Base-by-base conservation (phyloP, 2,329 filamentous ascomycete species). In the Tricladium varicosporioides region DNA sequence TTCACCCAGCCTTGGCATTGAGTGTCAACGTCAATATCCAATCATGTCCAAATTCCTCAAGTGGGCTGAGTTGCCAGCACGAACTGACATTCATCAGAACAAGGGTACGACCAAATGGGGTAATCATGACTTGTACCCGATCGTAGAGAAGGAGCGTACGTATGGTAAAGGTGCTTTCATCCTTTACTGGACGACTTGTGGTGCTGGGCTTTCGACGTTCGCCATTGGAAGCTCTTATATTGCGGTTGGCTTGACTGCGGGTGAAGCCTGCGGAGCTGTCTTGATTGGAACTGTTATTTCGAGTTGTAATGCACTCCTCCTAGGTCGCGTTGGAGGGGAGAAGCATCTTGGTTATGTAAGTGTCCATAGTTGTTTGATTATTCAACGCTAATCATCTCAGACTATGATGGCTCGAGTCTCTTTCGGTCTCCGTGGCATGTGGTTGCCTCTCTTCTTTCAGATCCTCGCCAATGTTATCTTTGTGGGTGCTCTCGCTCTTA, bases 381-480 rank as follows among this genome's bases (percentile, higher is more conserved):
- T 43, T 22, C 32, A 19, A 36, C 14, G 15, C 48, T 56, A 31
- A 56, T 27, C 0, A 5, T 16, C 22, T 15, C 43, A 57, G 54
- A 57, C 54, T 7, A 57, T 69, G 59, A 67, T 69, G 61, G 65
- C 60, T 52, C 61, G 67, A 36, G 63, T 64, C 1, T 63, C 65
- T 15, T 69, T 67, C 56, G 67, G 67, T 10, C 66, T 69, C 59
- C 67, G 67, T 48, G 67, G 67, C 11, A 57, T 57, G 54, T 57
- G 54, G 54, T 49, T 57, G 5, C 54, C 54, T 1, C 44, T 57
- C 5, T 57, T 57, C 44, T 57, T 57, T 22, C 54, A 57, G 36
- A 52, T 57, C 13, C 36, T 57, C 8, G 15, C 42, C 18, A 57
- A 57, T 33, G 33, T 53, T 19, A 45, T 57, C 7, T 57, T 57